A percentile compares a stretch with the other conserved stretches of the same genome.
Evolutionary conservation across 2,329 filamentous ascomycete species (phyloP).

Genomic region (Claviceps humidiphila): DNA sequence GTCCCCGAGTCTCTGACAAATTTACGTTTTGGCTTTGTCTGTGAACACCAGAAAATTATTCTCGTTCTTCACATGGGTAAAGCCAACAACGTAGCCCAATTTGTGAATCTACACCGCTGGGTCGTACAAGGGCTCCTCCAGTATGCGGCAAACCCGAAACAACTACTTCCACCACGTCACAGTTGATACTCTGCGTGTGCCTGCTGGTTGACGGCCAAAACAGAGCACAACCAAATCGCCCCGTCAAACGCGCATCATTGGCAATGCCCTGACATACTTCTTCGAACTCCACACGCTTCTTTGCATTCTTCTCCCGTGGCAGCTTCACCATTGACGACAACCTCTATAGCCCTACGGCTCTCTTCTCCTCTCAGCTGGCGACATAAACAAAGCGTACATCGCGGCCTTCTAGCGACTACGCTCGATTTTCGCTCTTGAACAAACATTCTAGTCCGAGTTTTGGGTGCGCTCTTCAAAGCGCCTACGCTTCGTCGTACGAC

Average conservation of each 20-base stretch:
- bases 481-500: neutral
- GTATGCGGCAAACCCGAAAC: neutral
- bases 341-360: neutral
- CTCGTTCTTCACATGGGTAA: no score
- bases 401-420: no score
- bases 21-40: no score
- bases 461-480: no score
- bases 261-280: neutral
- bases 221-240: neutral
- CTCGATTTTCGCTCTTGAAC: no score
- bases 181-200: neutral
- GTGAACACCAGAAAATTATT: no score
- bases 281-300: neutral
- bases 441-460: no score
- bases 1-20: no score
- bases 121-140: neutral
- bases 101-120: neutral
- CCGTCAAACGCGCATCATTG: neutral
- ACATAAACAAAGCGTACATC: no score
- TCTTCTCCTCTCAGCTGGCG: no score
- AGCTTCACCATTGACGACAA: neutral
- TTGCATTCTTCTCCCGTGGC: neutral
- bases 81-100: neutral
- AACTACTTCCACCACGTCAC: neutral
- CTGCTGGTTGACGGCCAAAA: neutral